Evolutionary conservation across 2,329 filamentous ascomycete species (phyloP), one percentile per base, ranked within the genome.

Genomic region (Trichoderma arundinaceum): DNA sequence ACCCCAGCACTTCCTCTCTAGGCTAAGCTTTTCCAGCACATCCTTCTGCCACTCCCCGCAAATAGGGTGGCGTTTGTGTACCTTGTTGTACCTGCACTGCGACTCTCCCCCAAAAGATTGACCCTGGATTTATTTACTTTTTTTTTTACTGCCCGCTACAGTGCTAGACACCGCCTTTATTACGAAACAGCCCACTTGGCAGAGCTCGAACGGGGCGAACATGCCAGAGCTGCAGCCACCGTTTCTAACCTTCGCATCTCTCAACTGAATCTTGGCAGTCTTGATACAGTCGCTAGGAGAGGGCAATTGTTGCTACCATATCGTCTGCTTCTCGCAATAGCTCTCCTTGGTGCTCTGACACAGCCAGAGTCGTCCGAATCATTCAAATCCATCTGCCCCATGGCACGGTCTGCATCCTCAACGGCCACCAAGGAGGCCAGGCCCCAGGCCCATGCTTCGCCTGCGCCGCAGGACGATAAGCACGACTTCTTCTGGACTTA

Each of bases 401-500:
- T 67, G 65, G 65, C 65, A 15, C 65, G 43, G 46, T 56, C 65
- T 19, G 54, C 65, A 10, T 58, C 77, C 22, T 58, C 66, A 41
- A 79, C 77, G 64, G 71, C 77, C 68, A 76, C 74, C 66, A 74
- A 72, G 69, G 66, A 69, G 67, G 64, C 76, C 61, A 74, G 74
- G 69, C 71, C 71, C 59, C 70, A 72, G 67, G 69, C 69, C 66
- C 68, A 70, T 44, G 71, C 67, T 58, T 67, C 67, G 41, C 62
- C 65, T 62, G 67, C 68, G 51, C 67, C 69, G 48, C 65, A 70
- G n/a, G 67, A 72, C 17, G 63, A 67, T 43, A 75, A 80, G 65
- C 74, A 78, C 61, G 78, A 84, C 77, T 98, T 98, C 84, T 97
- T 96, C 82, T 98, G 96, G 95, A 97, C 95, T 46, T 98, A 99